phyloP scores from a whole-genome alignment of 2,329 filamentous ascomycete genomes.

The Curvularia hawaiiensis region DNA sequence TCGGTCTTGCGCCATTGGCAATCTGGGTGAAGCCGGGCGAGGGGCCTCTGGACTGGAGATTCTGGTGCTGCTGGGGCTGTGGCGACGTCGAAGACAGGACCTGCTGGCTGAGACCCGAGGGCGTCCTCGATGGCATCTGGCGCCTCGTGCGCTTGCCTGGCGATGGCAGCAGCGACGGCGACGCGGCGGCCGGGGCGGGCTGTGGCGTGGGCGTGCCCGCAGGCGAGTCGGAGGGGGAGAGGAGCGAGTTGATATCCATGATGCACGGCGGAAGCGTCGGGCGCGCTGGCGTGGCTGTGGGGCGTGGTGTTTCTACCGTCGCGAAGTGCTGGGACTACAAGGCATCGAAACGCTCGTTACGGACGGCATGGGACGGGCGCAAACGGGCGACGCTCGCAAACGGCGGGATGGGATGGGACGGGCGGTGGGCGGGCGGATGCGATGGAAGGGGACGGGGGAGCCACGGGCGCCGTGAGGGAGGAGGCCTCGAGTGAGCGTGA shows the following conservation, averaged over 20 bases:
- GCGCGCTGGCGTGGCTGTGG: conserved; percentile 5
- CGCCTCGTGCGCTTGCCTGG: conserved; percentile 39
- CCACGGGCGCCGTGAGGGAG: conserved; percentile 22
- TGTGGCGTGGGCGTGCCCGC: conserved; percentile 44
- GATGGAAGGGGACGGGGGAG: conserved; percentile 15
- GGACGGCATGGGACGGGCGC: conserved; percentile 31
- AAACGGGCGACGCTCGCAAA: conserved; percentile 16
- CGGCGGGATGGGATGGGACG: conserved; percentile 16
- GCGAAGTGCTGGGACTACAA: conserved; percentile 23
- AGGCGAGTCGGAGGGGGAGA: conserved; percentile 55
- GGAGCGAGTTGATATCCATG: conserved; percentile 58
- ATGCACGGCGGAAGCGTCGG: conserved; percentile 8
- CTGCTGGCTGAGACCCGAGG: conserved; percentile 53
- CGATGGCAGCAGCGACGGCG: conserved; percentile 35
- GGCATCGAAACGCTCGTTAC: conserved; percentile 21
- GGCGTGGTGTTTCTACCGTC: conserved; percentile 14
- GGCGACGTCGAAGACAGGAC: conserved; percentile 44
- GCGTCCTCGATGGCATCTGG: conserved; percentile 46
- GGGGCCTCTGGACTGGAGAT: conserved; percentile 41
- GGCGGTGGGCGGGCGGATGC: conserved; percentile 21
- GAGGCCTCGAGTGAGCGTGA: conserved; percentile 6
- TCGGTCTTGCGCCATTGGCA: conserved; percentile 37
- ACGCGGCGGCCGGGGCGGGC: conserved; percentile 31
- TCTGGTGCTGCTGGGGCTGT: conserved; percentile 32
- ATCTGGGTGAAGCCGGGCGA: conserved; percentile 37